These are phyloP conservation scores for Ricinus communis DNA, from an alignment of 345 rosid species.

Conservation along the genomic window DNA sequence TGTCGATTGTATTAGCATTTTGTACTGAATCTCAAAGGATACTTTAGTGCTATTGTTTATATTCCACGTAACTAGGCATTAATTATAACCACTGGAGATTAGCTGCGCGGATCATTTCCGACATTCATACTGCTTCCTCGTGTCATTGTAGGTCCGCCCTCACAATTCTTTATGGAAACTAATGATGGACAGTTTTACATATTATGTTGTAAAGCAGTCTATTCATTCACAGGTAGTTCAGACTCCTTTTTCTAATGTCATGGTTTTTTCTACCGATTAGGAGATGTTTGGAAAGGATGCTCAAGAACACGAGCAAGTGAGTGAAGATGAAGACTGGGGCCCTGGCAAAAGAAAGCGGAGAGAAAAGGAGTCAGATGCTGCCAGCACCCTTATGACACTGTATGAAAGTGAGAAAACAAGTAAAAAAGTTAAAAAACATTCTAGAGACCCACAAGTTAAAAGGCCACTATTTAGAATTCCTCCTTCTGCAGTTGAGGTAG, in stretches of 20 bases:
- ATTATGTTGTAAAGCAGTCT: background rate
- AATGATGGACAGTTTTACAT: background rate
- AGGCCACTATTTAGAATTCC: conserved; percentile 72
- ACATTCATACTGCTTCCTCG: no score
- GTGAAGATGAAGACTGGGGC: conserved; percentile 99
- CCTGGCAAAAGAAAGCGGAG: conserved; percentile 73
- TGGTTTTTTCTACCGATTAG: conserved; percentile 37
- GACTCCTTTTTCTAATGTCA: conserved; percentile 2
- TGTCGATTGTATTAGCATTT: no score
- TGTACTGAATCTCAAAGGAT: background rate
- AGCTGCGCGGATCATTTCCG: background rate
- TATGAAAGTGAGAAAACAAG: conserved; percentile 51
- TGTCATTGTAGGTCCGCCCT: no score
- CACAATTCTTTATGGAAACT: background rate
- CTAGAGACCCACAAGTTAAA: conserved; percentile 46
- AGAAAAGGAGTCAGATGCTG: conserved; percentile 79
- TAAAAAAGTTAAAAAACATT: conserved; percentile 34
- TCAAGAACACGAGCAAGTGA: conserved; percentile 58
- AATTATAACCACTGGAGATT: background rate
- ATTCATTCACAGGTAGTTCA: conserved; percentile 4
- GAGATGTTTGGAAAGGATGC: conserved; percentile 99
- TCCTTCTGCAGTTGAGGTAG: conserved; percentile 76
- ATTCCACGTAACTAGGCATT: background rate
- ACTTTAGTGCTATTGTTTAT: background rate
- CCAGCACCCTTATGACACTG: conserved; percentile 63